A percentile compares a stretch with the other conserved stretches of the same genome.
Evolutionary conservation across 352 stramenopile species (phyloP).

Genomic region (Phytophthora pinifolia): DNA sequence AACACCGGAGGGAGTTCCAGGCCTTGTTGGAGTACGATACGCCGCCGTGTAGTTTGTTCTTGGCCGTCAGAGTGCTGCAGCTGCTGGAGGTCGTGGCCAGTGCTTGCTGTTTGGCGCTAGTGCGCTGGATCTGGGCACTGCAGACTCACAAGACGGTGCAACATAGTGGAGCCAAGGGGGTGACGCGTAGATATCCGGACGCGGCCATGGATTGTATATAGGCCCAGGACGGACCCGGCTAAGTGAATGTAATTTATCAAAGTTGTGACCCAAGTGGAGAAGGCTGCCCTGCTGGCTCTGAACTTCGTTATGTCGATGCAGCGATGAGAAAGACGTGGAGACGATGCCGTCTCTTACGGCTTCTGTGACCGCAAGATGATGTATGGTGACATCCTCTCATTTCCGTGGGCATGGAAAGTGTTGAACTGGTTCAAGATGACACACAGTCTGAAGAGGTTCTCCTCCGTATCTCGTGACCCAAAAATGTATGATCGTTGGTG

Average conservation of each 20-base stretch:
- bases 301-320: slow-evolving; percentile 3
- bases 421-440: too few relatives aligned
- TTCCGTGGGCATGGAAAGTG: not conserved
- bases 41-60: slow-evolving; percentile 26
- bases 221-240: slow-evolving; percentile 2
- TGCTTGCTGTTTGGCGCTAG: slow-evolving; percentile 19
- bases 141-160: slow-evolving; percentile 7
- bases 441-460: too few relatives aligned
- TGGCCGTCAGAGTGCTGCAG: slow-evolving; percentile 23
- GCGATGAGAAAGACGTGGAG: not conserved
- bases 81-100: slow-evolving; percentile 29
- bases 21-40: slow-evolving; percentile 21
- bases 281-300: not conserved
- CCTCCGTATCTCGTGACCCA: too few relatives aligned
- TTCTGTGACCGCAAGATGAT: too few relatives aligned
- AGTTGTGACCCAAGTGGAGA: slow-evolving; percentile 4
- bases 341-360: not conserved
- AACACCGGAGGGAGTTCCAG: slow-evolving; percentile 36
- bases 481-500: too few relatives aligned
- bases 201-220: slow-evolving; percentile 18
- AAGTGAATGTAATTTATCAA: slow-evolving; percentile 40
- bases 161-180: slow-evolving; percentile 18
- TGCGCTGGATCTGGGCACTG: slow-evolving; percentile 25
- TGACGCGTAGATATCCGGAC: slow-evolving; percentile 11
- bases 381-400: not conserved